Evolutionary conservation across 306 rosid genomes (phyloP).

Genomic region (Arachis stenosperma): DNA sequence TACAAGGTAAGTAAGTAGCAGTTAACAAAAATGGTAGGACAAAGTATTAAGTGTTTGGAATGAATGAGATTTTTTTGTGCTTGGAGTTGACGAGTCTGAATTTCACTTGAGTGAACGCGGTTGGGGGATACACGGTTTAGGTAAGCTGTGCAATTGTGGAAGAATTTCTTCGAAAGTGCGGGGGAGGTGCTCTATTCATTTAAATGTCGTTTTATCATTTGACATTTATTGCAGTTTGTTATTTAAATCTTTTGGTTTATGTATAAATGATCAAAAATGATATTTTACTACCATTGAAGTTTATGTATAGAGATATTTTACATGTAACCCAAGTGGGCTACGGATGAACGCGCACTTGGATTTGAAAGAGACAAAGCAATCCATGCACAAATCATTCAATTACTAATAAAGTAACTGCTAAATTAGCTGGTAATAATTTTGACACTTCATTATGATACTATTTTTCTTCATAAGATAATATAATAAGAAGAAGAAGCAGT

Average conservation of each 20-base stretch:
- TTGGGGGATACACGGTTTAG: too few species aligned
- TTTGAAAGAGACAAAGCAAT: conserved; percentile 30
- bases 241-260: too few species aligned
- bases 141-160: too few species aligned
- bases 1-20: background rate
- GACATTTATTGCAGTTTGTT: too few species aligned
- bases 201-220: too few species aligned
- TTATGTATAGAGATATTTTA: too few species aligned
- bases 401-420: background rate
- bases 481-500: too few species aligned
- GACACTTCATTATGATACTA: conserved; percentile 17
- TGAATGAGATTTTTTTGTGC: background rate
- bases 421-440: conserved; percentile 13
- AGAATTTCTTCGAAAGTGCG: too few species aligned
- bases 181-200: too few species aligned
- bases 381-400: background rate
- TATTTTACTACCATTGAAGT: too few species aligned
- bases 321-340: conserved; percentile 21
- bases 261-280: too few species aligned
- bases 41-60: background rate
- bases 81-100: background rate
- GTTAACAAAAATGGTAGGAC: background rate
- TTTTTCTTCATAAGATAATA: background rate
- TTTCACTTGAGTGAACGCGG: too few species aligned
- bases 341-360: conserved; percentile 28